Percentiles rank a stretch among this genome's conserved stretches.
These are phyloP conservation scores for Abrus pulchellus DNA, from an alignment of 306 rosid species.

Conservation along the genomic window DNA sequence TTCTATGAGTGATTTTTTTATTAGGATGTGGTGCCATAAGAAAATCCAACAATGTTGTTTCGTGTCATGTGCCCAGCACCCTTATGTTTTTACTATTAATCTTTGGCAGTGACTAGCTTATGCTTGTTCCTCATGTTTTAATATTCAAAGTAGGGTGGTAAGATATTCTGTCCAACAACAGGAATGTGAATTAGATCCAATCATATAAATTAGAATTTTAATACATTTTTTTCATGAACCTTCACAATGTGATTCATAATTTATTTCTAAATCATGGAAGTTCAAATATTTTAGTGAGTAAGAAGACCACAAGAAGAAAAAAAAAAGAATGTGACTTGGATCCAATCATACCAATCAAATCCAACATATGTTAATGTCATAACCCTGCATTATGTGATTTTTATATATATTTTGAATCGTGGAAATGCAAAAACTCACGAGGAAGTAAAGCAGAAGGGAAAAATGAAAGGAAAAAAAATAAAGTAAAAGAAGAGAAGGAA, in stretches of 20 bases:
- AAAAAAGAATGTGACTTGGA: constrained; percentile 45
- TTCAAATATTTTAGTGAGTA: constrained; percentile 11
- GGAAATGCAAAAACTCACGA: constrained; percentile 21
- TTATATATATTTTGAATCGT: constrained; percentile 21
- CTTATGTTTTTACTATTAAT: constrained; percentile 30
- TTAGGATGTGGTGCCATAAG: constrained; percentile 5
- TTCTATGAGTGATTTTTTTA: neutral
- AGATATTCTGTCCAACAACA: constrained; percentile 25
- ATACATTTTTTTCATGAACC: constrained; percentile 20
- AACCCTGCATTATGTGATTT: constrained; percentile 16
- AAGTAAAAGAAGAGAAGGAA: constrained; percentile 34
- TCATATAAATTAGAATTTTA: constrained; percentile 40
- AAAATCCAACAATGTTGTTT: constrained; percentile 36
- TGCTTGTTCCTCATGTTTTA: constrained; percentile 43
- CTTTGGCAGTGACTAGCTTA: constrained; percentile 47
- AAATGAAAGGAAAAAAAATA: neutral
- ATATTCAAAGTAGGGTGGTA: constrained; percentile 24
- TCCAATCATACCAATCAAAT: constrained; percentile 33
- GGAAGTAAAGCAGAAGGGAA: constrained; percentile 36
- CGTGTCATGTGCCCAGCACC: constrained; percentile 35
- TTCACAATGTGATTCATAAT: constrained; percentile 1
- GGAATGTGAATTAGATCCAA: constrained; percentile 55
- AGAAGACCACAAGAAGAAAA: constrained; percentile 2
- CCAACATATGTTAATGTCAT: constrained; percentile 6
- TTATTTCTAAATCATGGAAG: constrained; percentile 15